Evolutionary conservation across 2,329 filamentous ascomycete genomes (phyloP).

Genomic region (Aspergillus ochraceoroseus): DNA sequence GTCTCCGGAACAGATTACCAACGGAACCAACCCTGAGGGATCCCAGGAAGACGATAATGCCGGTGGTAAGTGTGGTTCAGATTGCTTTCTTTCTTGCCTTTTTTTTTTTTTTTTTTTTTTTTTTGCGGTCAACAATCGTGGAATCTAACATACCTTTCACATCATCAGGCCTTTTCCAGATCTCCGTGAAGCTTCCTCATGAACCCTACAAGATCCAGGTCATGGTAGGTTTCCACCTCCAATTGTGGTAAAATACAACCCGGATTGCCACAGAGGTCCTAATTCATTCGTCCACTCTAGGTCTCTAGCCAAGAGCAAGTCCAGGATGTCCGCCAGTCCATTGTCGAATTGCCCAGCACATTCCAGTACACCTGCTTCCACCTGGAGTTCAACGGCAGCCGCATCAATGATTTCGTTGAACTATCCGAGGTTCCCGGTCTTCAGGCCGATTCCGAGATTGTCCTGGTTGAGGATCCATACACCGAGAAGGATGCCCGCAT

Average conservation of each 20-base stretch:
- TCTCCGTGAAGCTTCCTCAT: constrained; percentile 78
- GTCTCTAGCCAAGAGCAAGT: constrained; percentile 92
- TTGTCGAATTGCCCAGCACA: constrained; percentile 86
- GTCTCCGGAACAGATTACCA: constrained; percentile 34
- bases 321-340: constrained; percentile 92
- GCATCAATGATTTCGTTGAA: constrained; percentile 92
- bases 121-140: background rate
- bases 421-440: constrained; percentile 83
- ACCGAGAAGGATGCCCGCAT: constrained; percentile 97
- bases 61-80: constrained; percentile 30
- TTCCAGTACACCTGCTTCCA: constrained; percentile 99
- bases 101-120: too few relatives aligned
- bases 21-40: constrained; percentile 34
- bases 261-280: constrained; percentile 7
- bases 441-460: constrained; percentile 69
- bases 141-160: background rate
- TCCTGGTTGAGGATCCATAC: constrained; percentile 87
- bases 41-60: constrained; percentile 34
- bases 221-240: constrained; percentile 58
- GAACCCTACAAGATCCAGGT: constrained; percentile 74
- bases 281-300: constrained; percentile 43
- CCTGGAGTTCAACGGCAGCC: constrained; percentile 80
- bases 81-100: background rate
- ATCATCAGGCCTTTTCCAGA: constrained; percentile 55
- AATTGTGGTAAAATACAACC: too few relatives aligned